phyloP scores from a whole-genome alignment of 164 flowering plant genomes.

The Protea cynaroides region DNA sequence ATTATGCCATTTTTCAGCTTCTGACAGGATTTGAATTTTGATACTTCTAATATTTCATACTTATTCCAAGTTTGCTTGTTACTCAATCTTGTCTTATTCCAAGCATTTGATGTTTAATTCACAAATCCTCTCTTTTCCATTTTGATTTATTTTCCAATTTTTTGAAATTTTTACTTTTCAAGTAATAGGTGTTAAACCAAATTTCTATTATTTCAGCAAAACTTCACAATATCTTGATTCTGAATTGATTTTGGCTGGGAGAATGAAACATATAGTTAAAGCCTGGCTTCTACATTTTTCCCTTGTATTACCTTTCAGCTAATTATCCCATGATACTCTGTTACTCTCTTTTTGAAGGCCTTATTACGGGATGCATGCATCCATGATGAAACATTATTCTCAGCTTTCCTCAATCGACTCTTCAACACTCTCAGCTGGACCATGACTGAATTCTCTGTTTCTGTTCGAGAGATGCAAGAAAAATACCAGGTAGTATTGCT shows the following conservation, averaged over 20 bases:
- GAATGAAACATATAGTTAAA: neutral
- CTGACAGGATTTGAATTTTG: neutral
- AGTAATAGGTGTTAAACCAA: neutral
- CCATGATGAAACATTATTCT: conserved; percentile 54
- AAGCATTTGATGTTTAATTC: too few species aligned
- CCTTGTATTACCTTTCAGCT: neutral
- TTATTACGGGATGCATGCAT: conserved; percentile 73
- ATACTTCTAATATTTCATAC: too few species aligned
- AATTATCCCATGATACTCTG: neutral
- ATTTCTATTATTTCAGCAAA: neutral
- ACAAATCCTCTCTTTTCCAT: too few species aligned
- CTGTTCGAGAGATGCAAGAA: conserved; percentile 86
- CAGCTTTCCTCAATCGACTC: conserved; percentile 75
- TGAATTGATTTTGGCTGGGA: neutral
- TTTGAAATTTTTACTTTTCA: neutral
- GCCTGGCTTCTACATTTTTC: neutral
- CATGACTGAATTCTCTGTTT: conserved; percentile 92
- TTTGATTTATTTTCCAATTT: neutral
- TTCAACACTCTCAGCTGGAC: conserved; percentile 96
- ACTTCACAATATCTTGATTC: neutral
- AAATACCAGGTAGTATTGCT: conserved; percentile 46
- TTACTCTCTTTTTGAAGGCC: conserved; percentile 29
- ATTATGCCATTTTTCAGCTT: neutral
- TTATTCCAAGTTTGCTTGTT: too few species aligned
- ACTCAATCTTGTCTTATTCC: too few species aligned